A percentile compares a stretch with the other conserved stretches of the same genome.
Evolutionary conservation across 768 basidiomycete genomes (phyloP).

Genomic region (Hericium alpestre): DNA sequence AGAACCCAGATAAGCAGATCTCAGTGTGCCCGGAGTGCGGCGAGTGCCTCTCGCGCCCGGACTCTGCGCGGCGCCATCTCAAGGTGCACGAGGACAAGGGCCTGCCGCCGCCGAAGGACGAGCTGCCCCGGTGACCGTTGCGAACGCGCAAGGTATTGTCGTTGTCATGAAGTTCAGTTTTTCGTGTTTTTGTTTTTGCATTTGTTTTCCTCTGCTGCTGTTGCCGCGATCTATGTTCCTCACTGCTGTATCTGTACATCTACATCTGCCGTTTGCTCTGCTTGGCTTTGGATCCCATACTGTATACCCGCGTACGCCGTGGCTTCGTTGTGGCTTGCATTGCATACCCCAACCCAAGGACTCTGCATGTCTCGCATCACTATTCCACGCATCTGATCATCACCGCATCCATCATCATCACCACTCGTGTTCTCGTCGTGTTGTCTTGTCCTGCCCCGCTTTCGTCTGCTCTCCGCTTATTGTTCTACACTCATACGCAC

Average conservation of each 20-base stretch:
- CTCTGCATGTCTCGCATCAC: neutral
- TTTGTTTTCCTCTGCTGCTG: neutral
- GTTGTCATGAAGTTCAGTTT: neutral
- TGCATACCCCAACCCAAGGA: no score
- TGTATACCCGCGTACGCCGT: no score
- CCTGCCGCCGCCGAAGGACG: neutral
- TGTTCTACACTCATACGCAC: no score
- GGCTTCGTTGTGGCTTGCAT: no score
- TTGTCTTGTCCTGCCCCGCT: neutral
- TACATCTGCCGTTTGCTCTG: neutral
- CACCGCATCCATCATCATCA: neutral
- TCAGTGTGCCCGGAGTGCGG: constrained; percentile 6
- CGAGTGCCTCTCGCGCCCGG: constrained; percentile 1
- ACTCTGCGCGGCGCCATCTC: constrained; percentile 11
- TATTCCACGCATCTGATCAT: neutral
- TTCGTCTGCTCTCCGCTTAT: neutral
- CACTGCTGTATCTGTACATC: no score
- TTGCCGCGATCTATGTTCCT: neutral
- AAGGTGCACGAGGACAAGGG: constrained; percentile 1
- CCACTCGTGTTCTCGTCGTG: neutral
- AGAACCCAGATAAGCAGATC: neutral
- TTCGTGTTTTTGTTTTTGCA: no score
- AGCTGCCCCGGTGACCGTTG: neutral
- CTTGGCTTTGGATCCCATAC: no score
- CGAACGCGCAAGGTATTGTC: neutral